These are phyloP conservation scores for Pachyrhizus erosus DNA, from an alignment of 306 rosid species.

Conservation along the genomic window DNA sequence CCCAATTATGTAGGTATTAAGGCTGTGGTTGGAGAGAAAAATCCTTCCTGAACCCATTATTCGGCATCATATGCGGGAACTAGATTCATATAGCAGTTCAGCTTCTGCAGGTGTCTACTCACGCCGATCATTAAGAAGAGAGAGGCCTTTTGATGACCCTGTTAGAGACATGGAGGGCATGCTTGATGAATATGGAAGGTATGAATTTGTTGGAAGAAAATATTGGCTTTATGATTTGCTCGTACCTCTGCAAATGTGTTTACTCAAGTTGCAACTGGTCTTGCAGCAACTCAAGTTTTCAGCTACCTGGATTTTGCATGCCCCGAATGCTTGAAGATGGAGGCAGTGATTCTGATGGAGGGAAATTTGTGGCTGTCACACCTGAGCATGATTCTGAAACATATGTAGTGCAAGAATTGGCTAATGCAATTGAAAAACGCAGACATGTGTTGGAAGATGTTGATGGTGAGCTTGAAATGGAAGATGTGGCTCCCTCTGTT, in stretches of 20 bases:
- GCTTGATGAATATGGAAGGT: slow-evolving; percentile 99
- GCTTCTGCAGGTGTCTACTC: slow-evolving; percentile 72
- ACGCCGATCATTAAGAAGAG: slow-evolving; percentile 89
- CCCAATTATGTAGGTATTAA: slow-evolving; percentile 69
- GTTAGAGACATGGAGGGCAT: slow-evolving; percentile 98
- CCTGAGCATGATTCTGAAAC: slow-evolving; percentile 75
- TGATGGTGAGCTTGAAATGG: slow-evolving; percentile 99
- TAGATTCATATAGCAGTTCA: slow-evolving; percentile 59
- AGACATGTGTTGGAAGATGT: slow-evolving; percentile 93
- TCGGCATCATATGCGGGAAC: slow-evolving; percentile 82
- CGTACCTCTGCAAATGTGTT: background rate
- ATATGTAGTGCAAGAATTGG: slow-evolving; percentile 53
- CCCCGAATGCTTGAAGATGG: slow-evolving; percentile 85
- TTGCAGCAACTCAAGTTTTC: slow-evolving; percentile 94
- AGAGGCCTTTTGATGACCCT: slow-evolving; percentile 95
- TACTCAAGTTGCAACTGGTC: slow-evolving; percentile 39
- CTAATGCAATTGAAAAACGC: slow-evolving; percentile 63
- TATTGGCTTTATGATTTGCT: background rate
- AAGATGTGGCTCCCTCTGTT: slow-evolving; percentile 92
- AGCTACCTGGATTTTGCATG: slow-evolving; percentile 93
- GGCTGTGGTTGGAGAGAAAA: slow-evolving; percentile 89
- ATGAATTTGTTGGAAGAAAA: slow-evolving; percentile 46
- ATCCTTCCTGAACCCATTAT: slow-evolving; percentile 77
- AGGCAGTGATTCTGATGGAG: slow-evolving; percentile 96
- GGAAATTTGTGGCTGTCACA: slow-evolving; percentile 81